Evolutionary conservation across 495 filamentous ascomycete species (phyloP).

Genomic region (Daldinia vernicosa): DNA sequence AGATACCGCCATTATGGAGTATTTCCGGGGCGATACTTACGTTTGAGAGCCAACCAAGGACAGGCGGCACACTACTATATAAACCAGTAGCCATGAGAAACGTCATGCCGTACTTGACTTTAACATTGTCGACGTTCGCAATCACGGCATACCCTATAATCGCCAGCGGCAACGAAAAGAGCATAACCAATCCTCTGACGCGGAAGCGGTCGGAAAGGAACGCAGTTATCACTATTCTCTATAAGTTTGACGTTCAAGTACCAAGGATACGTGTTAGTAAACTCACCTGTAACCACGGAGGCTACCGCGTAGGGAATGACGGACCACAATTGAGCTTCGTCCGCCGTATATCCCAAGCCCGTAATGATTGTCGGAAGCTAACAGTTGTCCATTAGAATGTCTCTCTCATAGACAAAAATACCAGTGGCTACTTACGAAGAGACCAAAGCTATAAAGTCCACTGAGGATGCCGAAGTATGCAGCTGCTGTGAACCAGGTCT

Average conservation of each 20-base stretch:
- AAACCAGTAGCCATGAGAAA: conserved; percentile 76
- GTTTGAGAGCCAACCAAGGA: conserved; percentile 73
- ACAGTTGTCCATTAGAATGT: conserved; percentile 54
- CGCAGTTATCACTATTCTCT: conserved; percentile 49
- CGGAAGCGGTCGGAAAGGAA: conserved; percentile 58
- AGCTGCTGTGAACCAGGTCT: conserved; percentile 61
- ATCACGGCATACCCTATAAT: conserved; percentile 79
- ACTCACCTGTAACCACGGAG: conserved; percentile 62
- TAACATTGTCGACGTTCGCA: conserved; percentile 58
- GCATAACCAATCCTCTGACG: conserved; percentile 54
- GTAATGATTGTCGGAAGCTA: conserved; percentile 76
- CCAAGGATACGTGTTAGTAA: conserved; percentile 50
- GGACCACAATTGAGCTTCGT: conserved; percentile 71
- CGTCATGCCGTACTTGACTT: conserved; percentile 77
- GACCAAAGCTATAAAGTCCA: conserved; percentile 60
- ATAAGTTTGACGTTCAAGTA: conserved; percentile 19
- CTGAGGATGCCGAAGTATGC: conserved; percentile 58
- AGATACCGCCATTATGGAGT: neutral
- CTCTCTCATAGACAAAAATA: neutral
- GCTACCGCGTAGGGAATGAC: conserved; percentile 74
- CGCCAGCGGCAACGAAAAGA: conserved; percentile 55
- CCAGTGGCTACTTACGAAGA: conserved; percentile 54
- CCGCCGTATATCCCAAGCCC: conserved; percentile 67
- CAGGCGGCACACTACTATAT: conserved; percentile 78
- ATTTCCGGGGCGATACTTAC: conserved; percentile 28